A percentile compares a stretch with the other conserved stretches of the same genome.
Evolutionary conservation across 163 green algal genomes (phyloP).

Genomic region (Coccomyxa subellipsoidea): DNA sequence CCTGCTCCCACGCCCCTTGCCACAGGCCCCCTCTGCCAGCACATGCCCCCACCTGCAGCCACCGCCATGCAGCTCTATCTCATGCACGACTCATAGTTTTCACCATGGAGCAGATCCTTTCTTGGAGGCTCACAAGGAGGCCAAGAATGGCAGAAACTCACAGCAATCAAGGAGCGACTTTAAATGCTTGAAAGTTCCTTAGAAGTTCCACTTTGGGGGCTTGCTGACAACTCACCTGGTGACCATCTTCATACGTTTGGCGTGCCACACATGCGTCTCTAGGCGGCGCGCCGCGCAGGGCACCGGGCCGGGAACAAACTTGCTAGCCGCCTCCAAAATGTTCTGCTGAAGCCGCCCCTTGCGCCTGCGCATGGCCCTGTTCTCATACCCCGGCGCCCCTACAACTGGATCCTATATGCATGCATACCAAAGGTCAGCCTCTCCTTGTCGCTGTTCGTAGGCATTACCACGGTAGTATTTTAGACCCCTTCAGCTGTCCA

Average conservation of each 20-base stretch:
- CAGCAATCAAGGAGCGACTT: too few relatives aligned
- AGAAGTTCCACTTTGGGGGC: not conserved
- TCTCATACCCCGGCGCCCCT: conserved; percentile 18
- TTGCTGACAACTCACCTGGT: conserved; percentile 11
- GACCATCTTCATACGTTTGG: conserved; percentile 47
- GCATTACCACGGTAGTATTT: too few relatives aligned
- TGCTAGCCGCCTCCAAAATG: not conserved
- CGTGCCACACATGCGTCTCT: conserved; percentile 54
- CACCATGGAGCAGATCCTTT: too few relatives aligned
- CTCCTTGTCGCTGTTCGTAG: too few relatives aligned
- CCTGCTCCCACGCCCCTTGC: conserved; percentile 41
- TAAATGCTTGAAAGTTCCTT: too few relatives aligned
- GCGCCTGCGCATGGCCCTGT: conserved; percentile 43
- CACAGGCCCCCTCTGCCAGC: conserved; percentile 34
- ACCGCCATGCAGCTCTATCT: not conserved
- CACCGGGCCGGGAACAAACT: not conserved
- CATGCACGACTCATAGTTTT: not conserved
- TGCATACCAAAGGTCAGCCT: too few relatives aligned
- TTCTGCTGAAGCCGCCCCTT: conserved; percentile 25
- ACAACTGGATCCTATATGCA: not conserved
- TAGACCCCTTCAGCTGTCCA: too few relatives aligned
- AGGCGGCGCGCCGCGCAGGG: conserved; percentile 11
- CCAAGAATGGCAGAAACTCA: too few relatives aligned
- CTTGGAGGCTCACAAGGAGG: too few relatives aligned
- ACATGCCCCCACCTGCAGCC: conserved; percentile 41